Percentiles rank a stretch among this genome's conserved stretches.
Conservation (phyloP, 1,284 basidiomycete species). For the Cutaneotrichosporon sp. region DNA sequence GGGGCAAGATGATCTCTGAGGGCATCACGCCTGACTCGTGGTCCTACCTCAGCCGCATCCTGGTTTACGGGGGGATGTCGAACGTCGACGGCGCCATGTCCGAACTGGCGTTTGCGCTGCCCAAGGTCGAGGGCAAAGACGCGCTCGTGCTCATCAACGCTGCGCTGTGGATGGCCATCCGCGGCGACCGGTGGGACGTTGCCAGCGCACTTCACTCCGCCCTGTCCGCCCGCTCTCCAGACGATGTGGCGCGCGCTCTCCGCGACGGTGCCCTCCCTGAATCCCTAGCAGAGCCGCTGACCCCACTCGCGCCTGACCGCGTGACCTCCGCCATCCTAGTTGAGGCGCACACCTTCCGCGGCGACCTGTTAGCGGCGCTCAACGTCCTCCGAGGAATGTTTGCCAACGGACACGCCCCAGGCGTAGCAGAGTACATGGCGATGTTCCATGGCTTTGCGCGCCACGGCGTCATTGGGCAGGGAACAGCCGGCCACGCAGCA, state of each 20-base stretch:
- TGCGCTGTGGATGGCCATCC: conserved; percentile 53
- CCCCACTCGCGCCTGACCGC: conserved; percentile 59
- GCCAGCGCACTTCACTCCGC: conserved; percentile 61
- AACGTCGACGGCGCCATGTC: conserved; percentile 10
- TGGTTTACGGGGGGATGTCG: conserved; percentile 14
- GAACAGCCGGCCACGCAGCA: conserved; percentile 18
- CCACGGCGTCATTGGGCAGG: conserved; percentile 32
- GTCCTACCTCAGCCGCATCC: conserved; percentile 28
- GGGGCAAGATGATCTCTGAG: conserved; percentile 25
- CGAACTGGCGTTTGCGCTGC: conserved; percentile 16
- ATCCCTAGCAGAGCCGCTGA: conserved; percentile 12
- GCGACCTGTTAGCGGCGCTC: conserved; percentile 63
- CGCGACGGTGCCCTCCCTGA: not conserved
- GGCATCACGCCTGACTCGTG: conserved; percentile 30
- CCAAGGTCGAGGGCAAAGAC: conserved; percentile 7
- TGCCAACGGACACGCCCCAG: conserved; percentile 40
- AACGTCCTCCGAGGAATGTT: conserved; percentile 70
- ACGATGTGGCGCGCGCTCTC: conserved; percentile 13
- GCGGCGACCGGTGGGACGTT: conserved; percentile 59
- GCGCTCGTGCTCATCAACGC: conserved; percentile 51
- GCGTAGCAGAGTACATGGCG: conserved; percentile 59
- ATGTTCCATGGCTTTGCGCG: conserved; percentile 74
- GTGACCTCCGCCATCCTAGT: conserved; percentile 69
- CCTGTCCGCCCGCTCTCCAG: not conserved
- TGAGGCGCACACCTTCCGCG: conserved; percentile 67